Evolutionary conservation across 169 alveolate genomes (phyloP), one percentile per base, ranked within the genome.

Genomic region (Plasmodium gallinaceum): DNA sequence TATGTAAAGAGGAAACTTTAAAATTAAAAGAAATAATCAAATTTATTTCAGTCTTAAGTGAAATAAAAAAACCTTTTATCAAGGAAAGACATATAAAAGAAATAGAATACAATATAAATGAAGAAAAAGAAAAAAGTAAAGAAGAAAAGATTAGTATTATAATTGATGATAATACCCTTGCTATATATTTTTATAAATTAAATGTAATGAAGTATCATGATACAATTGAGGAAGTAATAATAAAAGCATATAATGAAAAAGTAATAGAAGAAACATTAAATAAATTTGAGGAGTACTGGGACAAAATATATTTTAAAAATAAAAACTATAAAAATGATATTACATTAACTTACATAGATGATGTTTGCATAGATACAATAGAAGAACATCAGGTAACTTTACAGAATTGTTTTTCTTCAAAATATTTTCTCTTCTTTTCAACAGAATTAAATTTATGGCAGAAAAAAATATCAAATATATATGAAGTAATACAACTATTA

Each of bases 341-440:
- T 39, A 88, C 88, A 88, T 94, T 97, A 60, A 93, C 98, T 73
- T 96, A 96, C 93, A 93, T 97, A 68, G 91, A 95, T 60, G 99
- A 98, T 90, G 98, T 96, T 90, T 95, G 97, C 95, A 97, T 97
- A 92, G 99, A 98, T 87, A 94, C 95, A 87, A 96, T 98, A 54
- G 99, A 98, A 94, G 99, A 98, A 91, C 97, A 97, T 92, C 97
- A 96, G 90, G 97, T 97, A 16, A 95, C 95, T 76, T 97, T 97
- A 68, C 98, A 97, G 69, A 97, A 98, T 83, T 97, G 97, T 98
- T 96, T 98, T 75, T 95, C 98, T 26, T 96, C 98, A 58, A 96
- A 98, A 83, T 98, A 95, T 90, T 95, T 97, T 39, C 96, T 98
- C 48, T 95, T 96, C 89, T 98, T 97, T 91, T 98, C 97, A 94